Conservation (phyloP, 495 filamentous ascomycete genomes). For the Hypoxylon lienhwacheense region DNA sequence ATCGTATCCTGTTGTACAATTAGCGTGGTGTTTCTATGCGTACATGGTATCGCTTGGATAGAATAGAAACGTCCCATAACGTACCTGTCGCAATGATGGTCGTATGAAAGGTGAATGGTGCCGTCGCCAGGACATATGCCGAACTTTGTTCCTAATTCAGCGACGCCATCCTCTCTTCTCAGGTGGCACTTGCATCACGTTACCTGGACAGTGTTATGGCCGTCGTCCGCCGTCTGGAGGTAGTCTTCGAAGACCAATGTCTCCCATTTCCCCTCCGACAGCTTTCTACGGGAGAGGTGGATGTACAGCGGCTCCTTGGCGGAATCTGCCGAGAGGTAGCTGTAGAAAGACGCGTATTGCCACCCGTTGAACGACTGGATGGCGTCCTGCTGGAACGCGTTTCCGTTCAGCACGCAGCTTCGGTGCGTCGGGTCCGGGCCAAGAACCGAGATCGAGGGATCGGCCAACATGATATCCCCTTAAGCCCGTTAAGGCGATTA, state of each 20-base stretch:
- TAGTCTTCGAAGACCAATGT: slow-evolving; percentile 51
- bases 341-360: slow-evolving; percentile 53
- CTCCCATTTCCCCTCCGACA: slow-evolving; percentile 45
- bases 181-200: slow-evolving; percentile 3
- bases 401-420: slow-evolving; percentile 44
- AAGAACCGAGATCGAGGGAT: slow-evolving; percentile 39
- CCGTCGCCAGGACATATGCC: slow-evolving; percentile 52
- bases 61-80: no score
- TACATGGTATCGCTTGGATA: background rate
- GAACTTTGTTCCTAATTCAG: slow-evolving; percentile 34
- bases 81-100: slow-evolving; percentile 49
- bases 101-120: slow-evolving; percentile 53
- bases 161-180: background rate
- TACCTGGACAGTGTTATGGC: slow-evolving; percentile 53
- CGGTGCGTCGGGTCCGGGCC: slow-evolving; percentile 44
- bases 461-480: slow-evolving; percentile 26
- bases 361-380: slow-evolving; percentile 44
- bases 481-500: background rate
- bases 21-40: background rate
- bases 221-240: slow-evolving; percentile 51
- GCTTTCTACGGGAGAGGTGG: slow-evolving; percentile 47
- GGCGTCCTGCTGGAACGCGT: slow-evolving; percentile 50
- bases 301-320: slow-evolving; percentile 44
- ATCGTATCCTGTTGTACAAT: slow-evolving; percentile 38
- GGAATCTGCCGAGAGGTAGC: slow-evolving; percentile 22